These are phyloP conservation scores for Debaryomyces prosopidis DNA, from an alignment of 805 yeast genomes.

Conservation along the genomic window DNA sequence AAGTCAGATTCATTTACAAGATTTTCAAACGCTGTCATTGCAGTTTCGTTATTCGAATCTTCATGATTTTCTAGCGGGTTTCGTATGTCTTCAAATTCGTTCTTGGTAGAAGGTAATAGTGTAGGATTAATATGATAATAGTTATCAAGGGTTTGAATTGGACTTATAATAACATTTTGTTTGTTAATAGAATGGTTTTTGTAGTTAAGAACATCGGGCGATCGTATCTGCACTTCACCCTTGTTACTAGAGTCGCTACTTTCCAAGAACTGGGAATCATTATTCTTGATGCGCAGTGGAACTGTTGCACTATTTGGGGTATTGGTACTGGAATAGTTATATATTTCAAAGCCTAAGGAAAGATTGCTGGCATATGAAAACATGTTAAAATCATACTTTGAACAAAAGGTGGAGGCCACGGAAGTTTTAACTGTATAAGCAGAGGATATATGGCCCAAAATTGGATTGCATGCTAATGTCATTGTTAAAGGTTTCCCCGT, in stretches of 20 bases:
- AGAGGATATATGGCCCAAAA: slow-evolving; percentile 85
- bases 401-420: slow-evolving; percentile 70
- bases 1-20: slow-evolving; percentile 55
- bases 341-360: slow-evolving; percentile 82
- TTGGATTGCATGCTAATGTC: slow-evolving; percentile 84
- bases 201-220: neutral
- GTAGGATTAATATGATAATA: slow-evolving; percentile 28
- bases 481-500: slow-evolving; percentile 89
- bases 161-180: slow-evolving; percentile 16
- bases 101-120: slow-evolving; percentile 13
- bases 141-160: slow-evolving; percentile 24
- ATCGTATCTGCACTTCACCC: neutral
- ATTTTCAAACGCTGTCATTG: slow-evolving; percentile 51
- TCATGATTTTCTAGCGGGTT: neutral
- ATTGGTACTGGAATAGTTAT: slow-evolving; percentile 47
- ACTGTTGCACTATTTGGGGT: neutral
- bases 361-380: slow-evolving; percentile 89
- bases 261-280: neutral
- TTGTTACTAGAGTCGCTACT: neutral
- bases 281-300: neutral
- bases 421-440: slow-evolving; percentile 85
- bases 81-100: slow-evolving; percentile 5
- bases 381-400: slow-evolving; percentile 84
- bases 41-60: slow-evolving; percentile 27
- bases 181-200: slow-evolving; percentile 1